Conservation (phyloP, 2,329 filamentous ascomycete species). For the Thermomyces lanuginosus region DNA sequence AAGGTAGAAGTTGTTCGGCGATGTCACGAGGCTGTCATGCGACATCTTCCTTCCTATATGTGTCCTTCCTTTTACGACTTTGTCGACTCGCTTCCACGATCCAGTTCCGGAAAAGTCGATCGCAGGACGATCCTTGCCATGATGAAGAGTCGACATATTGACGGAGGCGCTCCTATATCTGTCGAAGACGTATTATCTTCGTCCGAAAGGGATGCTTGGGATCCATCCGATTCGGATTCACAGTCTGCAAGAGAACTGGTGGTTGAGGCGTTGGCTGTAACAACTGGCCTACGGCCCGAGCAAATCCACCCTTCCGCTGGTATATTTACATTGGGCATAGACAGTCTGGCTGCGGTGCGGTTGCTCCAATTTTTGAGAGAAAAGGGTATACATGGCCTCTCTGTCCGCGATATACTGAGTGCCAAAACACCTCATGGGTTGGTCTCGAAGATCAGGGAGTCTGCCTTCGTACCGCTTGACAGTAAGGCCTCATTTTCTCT, state of each 20-base stretch:
- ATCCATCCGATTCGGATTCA: not conserved
- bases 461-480: not conserved
- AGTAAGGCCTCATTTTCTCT: not conserved
- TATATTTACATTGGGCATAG: conserved; percentile 16
- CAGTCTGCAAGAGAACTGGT: conserved; percentile 1
- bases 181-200: not conserved
- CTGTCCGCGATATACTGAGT: conserved; percentile 16
- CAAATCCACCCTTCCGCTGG: conserved; percentile 8
- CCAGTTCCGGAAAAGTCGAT: conserved; percentile 15
- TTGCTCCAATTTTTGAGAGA: conserved; percentile 17
- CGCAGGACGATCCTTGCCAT: conserved; percentile 10
- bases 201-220: not conserved
- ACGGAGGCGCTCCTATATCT: conserved; percentile 3
- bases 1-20: conserved; percentile 7
- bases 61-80: conserved; percentile 13
- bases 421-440: conserved; percentile 13
- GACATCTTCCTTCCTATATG: conserved; percentile 12
- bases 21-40: conserved; percentile 6
- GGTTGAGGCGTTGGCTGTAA: not conserved
- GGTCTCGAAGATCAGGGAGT: conserved; percentile 8
- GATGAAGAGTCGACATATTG: conserved; percentile 4
- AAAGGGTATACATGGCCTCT: conserved; percentile 10
- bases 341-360: conserved; percentile 21
- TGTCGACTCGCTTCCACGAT: conserved; percentile 10
- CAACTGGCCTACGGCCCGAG: no score